Base-by-base conservation (phyloP, 2,329 filamentous ascomycete species). In the Exophiala calicioides region DNA sequence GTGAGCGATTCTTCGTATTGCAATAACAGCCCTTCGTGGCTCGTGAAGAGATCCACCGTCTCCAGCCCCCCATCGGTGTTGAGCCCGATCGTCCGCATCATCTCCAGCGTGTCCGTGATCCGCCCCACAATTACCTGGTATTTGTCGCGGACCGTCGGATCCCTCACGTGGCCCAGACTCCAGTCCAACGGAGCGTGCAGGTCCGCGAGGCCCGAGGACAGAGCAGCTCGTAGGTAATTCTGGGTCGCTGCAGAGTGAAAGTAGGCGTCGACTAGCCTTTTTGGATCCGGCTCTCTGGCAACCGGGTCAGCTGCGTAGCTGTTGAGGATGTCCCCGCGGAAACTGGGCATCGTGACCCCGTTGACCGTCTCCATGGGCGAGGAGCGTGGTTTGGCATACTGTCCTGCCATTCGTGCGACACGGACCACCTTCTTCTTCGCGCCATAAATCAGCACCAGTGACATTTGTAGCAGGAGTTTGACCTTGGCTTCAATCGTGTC, bases 391-490 rank as follows among this genome's bases (percentile, higher is more conserved):
- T 98, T 98, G 21, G 93, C 93, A 63, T 95, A 98, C 75, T 98
- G 93, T 3, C 93, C 93, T 9, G 93, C 93, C 83, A 97, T 96
- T 51, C 93, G 83, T 12, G 89, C 93, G 62, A 98, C 95, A 58
- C 93, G 83, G 36, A 98, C 89, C 3, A 98, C 90, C 4, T 88
- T 87, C 62, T 84, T 84, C 60, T 84, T 82, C 18, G 77, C 76
- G 27, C 72, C 93, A 85, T 90, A 96, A 66, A 97, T 90, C 50
- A 98, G 77, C 1, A 98, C 88, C 59, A 98, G 73, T 57, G 88
- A 95, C 91, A 98, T 97, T 72, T 98, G 93, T 50, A 98, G 75
- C 21, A 98, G 79, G 19, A 98, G 80, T 72, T 97, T 97, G 68
- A 97, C 89, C 76, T 97, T 98, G 54, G 88, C 86, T 70, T 97